Evolutionary conservation across 257 asterid species (phyloP).

Genomic region (Agastache rugosa): DNA sequence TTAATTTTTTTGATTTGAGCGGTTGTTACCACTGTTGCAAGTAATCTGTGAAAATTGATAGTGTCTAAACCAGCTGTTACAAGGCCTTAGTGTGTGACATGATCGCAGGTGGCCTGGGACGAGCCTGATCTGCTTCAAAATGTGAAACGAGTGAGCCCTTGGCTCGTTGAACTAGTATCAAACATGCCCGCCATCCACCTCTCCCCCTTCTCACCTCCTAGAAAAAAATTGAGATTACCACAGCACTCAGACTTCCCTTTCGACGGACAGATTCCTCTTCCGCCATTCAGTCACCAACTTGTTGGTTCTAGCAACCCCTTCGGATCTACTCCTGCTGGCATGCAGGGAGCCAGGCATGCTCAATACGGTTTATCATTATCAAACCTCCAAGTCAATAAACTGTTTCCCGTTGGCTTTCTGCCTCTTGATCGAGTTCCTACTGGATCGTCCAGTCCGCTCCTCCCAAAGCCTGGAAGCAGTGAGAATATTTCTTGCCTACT

Average conservation of each 20-base stretch:
- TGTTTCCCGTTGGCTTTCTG: conserved; percentile 52
- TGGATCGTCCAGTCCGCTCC: conserved; percentile 38
- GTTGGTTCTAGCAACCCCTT: conserved; percentile 59
- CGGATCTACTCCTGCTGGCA: conserved; percentile 90
- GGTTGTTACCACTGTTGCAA: background rate
- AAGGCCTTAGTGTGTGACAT: background rate
- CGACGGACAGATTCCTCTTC: conserved; percentile 60
- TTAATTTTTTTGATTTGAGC: background rate
- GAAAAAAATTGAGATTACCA: conserved; percentile 63
- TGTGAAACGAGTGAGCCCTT: conserved; percentile 86
- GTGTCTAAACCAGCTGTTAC: background rate
- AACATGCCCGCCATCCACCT: conserved; percentile 72
- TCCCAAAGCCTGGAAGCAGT: conserved; percentile 36
- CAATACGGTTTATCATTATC: conserved; percentile 71
- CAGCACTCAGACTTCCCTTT: conserved; percentile 61
- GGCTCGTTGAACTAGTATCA: conserved; percentile 83
- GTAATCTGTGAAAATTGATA: background rate
- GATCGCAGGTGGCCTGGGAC: conserved; percentile 81
- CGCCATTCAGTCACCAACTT: conserved; percentile 54
- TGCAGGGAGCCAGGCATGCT: conserved; percentile 99
- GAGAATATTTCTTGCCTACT: conserved; percentile 67
- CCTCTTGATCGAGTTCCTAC: conserved; percentile 44
- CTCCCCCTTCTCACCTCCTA: conserved; percentile 76
- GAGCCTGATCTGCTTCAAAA: conserved; percentile 91
- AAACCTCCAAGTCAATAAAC: conserved; percentile 57